Conservation (phyloP, 169 alveolate genomes). For the Theileria luwenshuni region DNA sequence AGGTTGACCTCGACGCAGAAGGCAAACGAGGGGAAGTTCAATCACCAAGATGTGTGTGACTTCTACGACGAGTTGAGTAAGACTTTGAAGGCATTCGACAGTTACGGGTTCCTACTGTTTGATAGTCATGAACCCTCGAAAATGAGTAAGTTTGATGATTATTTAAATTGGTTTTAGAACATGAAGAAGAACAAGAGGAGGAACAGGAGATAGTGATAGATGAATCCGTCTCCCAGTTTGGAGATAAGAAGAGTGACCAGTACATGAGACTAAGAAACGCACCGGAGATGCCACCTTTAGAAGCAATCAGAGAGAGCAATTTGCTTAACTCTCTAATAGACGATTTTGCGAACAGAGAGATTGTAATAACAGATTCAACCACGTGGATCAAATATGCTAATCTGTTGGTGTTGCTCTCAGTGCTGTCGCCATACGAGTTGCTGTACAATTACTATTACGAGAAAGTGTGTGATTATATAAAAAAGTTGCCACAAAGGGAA, state of each 20-base stretch:
- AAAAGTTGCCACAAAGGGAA: constrained; percentile 60
- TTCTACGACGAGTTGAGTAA: constrained; percentile 59
- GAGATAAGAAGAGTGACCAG: constrained; percentile 55
- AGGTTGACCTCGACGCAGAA: constrained; percentile 29
- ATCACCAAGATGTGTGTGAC: constrained; percentile 60
- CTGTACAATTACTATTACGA: constrained; percentile 65
- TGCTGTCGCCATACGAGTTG: constrained; percentile 65
- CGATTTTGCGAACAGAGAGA: constrained; percentile 52
- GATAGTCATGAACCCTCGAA: constrained; percentile 27
- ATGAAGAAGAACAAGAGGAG: constrained; percentile 5
- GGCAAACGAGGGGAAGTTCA: constrained; percentile 9
- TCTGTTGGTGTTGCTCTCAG: constrained; percentile 58
- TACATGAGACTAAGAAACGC: constrained; percentile 63
- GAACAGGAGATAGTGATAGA: constrained; percentile 27
- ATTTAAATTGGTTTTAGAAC: background rate
- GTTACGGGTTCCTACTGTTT: constrained; percentile 56
- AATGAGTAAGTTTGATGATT: background rate
- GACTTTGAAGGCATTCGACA: constrained; percentile 60
- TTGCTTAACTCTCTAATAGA: constrained; percentile 48
- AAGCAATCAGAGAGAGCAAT: constrained; percentile 67
- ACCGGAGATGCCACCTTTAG: constrained; percentile 72
- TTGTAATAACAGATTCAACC: constrained; percentile 35
- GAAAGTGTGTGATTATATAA: constrained; percentile 43
- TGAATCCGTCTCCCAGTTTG: constrained; percentile 66
- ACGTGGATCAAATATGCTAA: constrained; percentile 64